phyloP scores from a whole-genome alignment of 371 early-diverging fungal genomes.

The Syncephalastrum contaminatum region DNA sequence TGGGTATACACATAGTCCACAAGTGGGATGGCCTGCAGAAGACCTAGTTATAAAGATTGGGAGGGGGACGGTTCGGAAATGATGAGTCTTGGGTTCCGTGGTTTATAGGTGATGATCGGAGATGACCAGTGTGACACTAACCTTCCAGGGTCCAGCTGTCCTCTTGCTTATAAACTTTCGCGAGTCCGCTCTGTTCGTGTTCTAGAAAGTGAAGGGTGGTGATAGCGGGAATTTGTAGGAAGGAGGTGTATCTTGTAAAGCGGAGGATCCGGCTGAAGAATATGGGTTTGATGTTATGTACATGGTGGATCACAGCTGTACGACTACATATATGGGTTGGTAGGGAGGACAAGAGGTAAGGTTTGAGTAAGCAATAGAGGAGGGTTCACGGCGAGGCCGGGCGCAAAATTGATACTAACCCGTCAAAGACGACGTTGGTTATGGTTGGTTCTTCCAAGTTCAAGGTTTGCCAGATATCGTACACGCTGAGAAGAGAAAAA shows the following conservation, averaged over 20 bases:
- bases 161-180: constrained; percentile 58
- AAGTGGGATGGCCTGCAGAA: constrained; percentile 55
- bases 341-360: background rate
- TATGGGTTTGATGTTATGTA: constrained; percentile 51
- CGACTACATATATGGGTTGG: constrained; percentile 30
- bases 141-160: constrained; percentile 67
- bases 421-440: constrained; percentile 47
- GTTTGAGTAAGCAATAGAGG: background rate
- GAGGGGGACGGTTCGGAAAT: background rate
- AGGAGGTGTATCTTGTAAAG: constrained; percentile 51
- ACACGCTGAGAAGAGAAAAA: constrained; percentile 24
- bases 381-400: too few relatives aligned
- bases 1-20: constrained; percentile 62
- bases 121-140: constrained; percentile 6
- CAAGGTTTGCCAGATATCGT: constrained; percentile 46
- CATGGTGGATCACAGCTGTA: constrained; percentile 55
- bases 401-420: constrained; percentile 5
- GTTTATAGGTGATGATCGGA: background rate
- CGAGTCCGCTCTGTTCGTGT: constrained; percentile 45
- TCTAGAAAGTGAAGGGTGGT: constrained; percentile 55
- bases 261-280: constrained; percentile 54
- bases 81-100: too few relatives aligned
- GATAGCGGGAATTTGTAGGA: constrained; percentile 54
- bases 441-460: constrained; percentile 47
- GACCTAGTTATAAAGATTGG: constrained; percentile 19